Percentiles rank a stretch among this genome's conserved stretches.
phyloP scores from a whole-genome alignment of 805 yeast genomes.

The Blastobotrys attinorum region DNA sequence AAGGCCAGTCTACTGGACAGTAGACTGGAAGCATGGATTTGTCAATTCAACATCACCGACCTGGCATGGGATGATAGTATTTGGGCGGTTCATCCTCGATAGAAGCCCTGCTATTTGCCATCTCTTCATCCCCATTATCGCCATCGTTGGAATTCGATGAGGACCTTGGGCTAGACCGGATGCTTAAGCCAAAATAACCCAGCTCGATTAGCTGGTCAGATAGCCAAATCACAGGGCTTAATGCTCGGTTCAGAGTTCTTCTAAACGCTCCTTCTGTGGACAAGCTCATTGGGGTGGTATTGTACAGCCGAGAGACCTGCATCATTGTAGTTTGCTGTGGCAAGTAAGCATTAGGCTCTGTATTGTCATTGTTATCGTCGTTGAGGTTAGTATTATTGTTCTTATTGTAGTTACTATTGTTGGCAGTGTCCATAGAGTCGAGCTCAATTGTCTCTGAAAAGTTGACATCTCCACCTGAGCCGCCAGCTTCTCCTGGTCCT shows the following conservation, averaged over 20 bases:
- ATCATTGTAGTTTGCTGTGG: background rate
- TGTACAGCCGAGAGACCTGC: too few species aligned
- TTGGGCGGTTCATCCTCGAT: too few species aligned
- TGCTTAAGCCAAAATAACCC: constrained; percentile 1
- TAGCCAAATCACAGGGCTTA: constrained; percentile 6
- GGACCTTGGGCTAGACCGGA: background rate
- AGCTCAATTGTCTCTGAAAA: background rate
- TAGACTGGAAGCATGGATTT: too few species aligned
- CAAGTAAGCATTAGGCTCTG: background rate
- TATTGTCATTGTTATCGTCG: background rate
- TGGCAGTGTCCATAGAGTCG: background rate
- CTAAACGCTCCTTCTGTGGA: background rate
- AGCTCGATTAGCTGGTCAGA: constrained; percentile 5
- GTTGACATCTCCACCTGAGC: background rate
- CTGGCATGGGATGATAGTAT: too few species aligned
- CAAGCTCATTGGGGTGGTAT: too few species aligned
- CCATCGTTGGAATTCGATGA: background rate
- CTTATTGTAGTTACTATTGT: too few species aligned
- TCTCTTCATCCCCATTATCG: background rate
- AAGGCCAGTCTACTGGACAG: too few species aligned
- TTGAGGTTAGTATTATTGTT: too few species aligned
- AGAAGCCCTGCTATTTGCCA: background rate
- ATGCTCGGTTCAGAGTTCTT: background rate
- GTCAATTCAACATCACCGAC: too few species aligned
- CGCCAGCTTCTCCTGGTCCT: too few species aligned